Conservation (phyloP, 805 yeast species). For the Starmera pachycereana region DNA sequence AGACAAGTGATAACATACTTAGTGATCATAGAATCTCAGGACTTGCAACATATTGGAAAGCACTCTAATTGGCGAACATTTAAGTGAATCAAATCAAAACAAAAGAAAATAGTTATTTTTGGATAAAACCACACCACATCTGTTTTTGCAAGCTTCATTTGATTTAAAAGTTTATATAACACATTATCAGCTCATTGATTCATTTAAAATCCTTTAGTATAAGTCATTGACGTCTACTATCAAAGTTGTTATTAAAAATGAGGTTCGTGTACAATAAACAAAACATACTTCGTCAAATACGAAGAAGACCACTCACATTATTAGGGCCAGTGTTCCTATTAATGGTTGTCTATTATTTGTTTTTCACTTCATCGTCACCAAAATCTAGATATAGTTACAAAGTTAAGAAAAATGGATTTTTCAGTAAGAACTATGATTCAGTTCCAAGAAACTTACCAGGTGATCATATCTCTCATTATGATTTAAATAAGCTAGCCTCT, state of each 20-base stretch:
- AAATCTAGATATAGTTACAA: conserved; percentile 18
- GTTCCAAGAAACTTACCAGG: conserved; percentile 54
- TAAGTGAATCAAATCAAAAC: too few relatives aligned
- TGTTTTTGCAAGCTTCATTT: too few relatives aligned
- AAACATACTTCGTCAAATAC: conserved; percentile 38
- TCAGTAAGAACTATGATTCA: conserved; percentile 39
- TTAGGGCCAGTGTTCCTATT: conserved; percentile 37
- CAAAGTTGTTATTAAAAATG: conserved; percentile 10
- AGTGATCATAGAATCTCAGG: too few relatives aligned
- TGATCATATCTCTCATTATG: conserved; percentile 74
- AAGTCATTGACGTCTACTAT: conserved; percentile 3
- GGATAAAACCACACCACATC: too few relatives aligned
- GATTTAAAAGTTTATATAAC: too few relatives aligned
- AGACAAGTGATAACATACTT: too few relatives aligned
- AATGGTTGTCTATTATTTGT: conserved; percentile 29
- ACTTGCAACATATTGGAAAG: too few relatives aligned
- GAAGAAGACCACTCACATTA: conserved; percentile 45
- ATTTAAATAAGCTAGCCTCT: conserved; percentile 69
- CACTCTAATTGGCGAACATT: too few relatives aligned
- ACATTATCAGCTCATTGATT: too few relatives aligned
- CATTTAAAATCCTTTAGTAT: too few relatives aligned
- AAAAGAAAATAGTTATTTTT: too few relatives aligned
- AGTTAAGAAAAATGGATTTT: conserved; percentile 17
- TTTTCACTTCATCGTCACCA: conserved; percentile 25
- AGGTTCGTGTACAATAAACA: conserved; percentile 6